These are phyloP conservation scores for Schizochytrium sp. DNA, from an alignment of 108 stramenopile genomes.

Conservation along the genomic window DNA sequence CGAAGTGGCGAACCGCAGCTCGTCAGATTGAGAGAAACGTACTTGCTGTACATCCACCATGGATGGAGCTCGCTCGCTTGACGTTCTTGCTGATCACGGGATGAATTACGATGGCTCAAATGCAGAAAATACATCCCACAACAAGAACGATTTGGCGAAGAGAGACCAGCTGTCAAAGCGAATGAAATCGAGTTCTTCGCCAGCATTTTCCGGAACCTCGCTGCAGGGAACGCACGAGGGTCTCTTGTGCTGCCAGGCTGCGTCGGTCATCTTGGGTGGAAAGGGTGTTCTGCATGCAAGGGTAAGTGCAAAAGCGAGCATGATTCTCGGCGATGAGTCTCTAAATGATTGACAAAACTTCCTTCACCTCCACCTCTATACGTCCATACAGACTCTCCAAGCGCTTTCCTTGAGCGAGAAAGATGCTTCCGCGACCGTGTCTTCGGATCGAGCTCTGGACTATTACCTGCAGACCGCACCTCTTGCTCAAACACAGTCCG, in stretches of 20 bases:
- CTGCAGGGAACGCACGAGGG: neutral
- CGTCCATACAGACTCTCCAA: neutral
- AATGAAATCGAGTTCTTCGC: too few relatives aligned
- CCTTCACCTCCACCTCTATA: neutral
- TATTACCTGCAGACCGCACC: neutral
- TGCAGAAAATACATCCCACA: too few relatives aligned
- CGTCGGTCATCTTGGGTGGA: neutral
- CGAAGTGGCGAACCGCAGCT: too few relatives aligned
- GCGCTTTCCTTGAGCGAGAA: neutral
- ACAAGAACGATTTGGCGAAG: too few relatives aligned
- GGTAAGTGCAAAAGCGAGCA: neutral
- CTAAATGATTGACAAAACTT: neutral
- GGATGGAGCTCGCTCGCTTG: too few relatives aligned
- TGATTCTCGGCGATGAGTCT: neutral
- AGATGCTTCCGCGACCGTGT: neutral
- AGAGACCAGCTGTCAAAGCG: too few relatives aligned
- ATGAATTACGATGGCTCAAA: too few relatives aligned
- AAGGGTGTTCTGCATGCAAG: neutral
- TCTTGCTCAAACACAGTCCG: neutral
- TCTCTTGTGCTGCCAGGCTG: neutral
- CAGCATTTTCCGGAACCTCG: too few relatives aligned
- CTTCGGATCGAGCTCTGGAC: neutral
- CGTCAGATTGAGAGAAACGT: too few relatives aligned
- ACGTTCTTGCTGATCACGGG: too few relatives aligned
- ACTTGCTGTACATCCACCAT: too few relatives aligned